Evolutionary conservation across 2,329 filamentous ascomycete species (phyloP), one percentile per base, ranked within the genome.

Genomic region (Epichloe elymi): DNA sequence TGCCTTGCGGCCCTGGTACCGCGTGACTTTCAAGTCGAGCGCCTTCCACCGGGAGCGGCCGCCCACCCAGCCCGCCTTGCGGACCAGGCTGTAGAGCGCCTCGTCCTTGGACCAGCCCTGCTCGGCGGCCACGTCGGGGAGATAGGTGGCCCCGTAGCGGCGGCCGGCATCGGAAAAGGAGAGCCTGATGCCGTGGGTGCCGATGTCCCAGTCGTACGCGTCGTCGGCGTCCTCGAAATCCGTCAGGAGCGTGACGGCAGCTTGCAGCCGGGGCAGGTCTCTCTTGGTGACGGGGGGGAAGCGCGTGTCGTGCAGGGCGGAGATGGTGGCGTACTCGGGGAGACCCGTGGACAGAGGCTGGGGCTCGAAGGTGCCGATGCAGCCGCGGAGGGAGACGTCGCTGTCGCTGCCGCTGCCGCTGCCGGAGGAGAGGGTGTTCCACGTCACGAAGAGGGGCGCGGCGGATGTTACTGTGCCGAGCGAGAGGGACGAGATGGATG

Each of bases 41-140:
- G 88, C 83, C 57, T 77, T 77, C 91, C 90, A 97, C 40, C 79
- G 76, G 1, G 85, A 85, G 55, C 76, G 80, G 76, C 83, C 88
- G 1, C 88, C 89, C 52, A 76, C 77, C 90, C 90, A 98, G 1
- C 93, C 93, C 0, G 90, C 90, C 74, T 98, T 98, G 53, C 88
- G 78, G 84, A 96, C 93, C 63, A 97, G 70, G 67, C 87, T 94
- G 50, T 89, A 76, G 3, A 98, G 67, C 0, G 91, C 87, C 74
- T 97, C 88, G 64, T 97, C 90, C 67, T 93, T 90, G 11, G 79
- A 87, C 93, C 93, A 98, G 15, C 88, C 90, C 65, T 97, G 93
- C 72, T 98, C 93, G 1, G 78, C 72, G 10, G 91, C 86, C 5
- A 98, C 89, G 63, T 96, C 88, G 0, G 93, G 93, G 14, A 98